Base-by-base conservation (phyloP, 805 yeast species). In the Yamadazyma akitaensis region DNA sequence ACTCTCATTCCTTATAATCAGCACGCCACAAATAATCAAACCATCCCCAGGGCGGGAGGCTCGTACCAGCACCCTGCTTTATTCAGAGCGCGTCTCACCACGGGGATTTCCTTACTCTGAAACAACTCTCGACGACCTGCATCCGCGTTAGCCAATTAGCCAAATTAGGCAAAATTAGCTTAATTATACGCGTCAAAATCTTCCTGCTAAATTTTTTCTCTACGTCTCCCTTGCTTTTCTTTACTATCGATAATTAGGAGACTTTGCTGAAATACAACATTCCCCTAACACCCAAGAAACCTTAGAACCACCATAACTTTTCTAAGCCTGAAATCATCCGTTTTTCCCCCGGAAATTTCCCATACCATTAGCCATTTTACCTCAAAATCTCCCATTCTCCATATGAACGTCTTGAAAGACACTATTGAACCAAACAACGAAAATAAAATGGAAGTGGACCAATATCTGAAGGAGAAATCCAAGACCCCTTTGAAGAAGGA, bases 401-500 rank as follows among this genome's bases (percentile, higher is more conserved):
- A 13, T 14, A 43, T 43, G 46, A 43, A 43, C 34, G 34, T 43
- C 16, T 43, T 43, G 30, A 43, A 26, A 37, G 41, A 36, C 24
- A 14, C 41, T 2, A 25, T 11, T 16, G 30, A 38, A 38, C 32
- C 32, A 28, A 28, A 13, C 10, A 38, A 14, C 33, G 41, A 16
- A n/a, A 38, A 38, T 13, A 38, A 25, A n/a, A 44, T 44, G 40
- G 48, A 44, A 8, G 16, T 34, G 13, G 48, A 44, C 18, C 13
- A 30, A 4, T 28, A 28, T 11, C 30, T 40, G 13, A 39, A 30
- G 14, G 41, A 38, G 6, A 38, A 38, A 18, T 30, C n/a, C 30
- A 69, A 69, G 50, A 64, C 74, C 6, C 66, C 73, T 18, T 60
- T 72, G 54, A 64, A 64, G 49, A 72, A 72, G 53, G 77, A 70